These are phyloP conservation scores for Trichosanthes truncata DNA, from an alignment of 306 rosid species.

Conservation along the genomic window DNA sequence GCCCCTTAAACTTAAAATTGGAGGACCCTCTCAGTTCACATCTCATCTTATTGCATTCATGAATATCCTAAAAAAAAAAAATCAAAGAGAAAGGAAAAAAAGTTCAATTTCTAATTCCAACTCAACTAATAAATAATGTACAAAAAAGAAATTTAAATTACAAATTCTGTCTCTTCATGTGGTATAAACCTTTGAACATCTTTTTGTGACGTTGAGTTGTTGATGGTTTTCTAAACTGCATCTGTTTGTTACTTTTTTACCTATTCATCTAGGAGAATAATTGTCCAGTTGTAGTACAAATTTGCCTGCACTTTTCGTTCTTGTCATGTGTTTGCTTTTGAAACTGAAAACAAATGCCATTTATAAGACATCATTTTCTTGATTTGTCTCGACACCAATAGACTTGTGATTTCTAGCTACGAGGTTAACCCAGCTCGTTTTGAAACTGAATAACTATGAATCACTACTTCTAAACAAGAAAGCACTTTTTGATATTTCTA, in stretches of 20 bases:
- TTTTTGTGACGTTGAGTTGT: too few species aligned
- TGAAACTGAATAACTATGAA: conserved; percentile 86
- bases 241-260: not conserved
- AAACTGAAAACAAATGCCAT: not conserved
- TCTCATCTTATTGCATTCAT: too few species aligned
- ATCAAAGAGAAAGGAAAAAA: too few species aligned
- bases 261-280: not conserved
- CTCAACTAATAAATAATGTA: too few species aligned
- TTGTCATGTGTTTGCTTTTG: not conserved
- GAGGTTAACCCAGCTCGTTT: conserved; percentile 80
- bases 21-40: too few species aligned
- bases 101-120: too few species aligned
- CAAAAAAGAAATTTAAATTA: too few species aligned
- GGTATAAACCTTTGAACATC: too few species aligned
- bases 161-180: too few species aligned
- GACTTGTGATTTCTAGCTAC: conserved; percentile 38
- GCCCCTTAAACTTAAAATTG: too few species aligned
- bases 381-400: not conserved
- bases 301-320: not conserved
- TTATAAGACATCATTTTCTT: not conserved
- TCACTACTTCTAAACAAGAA: conserved; percentile 73
- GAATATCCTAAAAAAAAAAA: too few species aligned
- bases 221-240: not conserved
- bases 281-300: not conserved
- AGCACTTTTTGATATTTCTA: conserved; percentile 85